A percentile compares a stretch with the other conserved stretches of the same genome.
Conservation (phyloP, 2,329 filamentous ascomycete species). For the Ophiostoma fasciatum region DNA sequence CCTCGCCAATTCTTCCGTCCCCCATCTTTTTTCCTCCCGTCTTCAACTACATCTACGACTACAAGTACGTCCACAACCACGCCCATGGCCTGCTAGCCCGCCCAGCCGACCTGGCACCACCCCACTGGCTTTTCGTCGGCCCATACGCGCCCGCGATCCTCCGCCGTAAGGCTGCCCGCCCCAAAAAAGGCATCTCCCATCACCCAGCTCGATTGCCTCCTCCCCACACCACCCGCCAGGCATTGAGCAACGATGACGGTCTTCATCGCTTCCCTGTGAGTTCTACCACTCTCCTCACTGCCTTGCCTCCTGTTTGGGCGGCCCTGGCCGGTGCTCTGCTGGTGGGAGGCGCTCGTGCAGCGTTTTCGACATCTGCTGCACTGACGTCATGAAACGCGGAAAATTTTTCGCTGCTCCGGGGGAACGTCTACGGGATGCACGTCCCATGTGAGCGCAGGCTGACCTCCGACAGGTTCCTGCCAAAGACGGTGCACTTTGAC, state of each 20-base stretch:
- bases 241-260: conserved; percentile 15
- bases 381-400: conserved; percentile 11
- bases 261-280: conserved; percentile 31
- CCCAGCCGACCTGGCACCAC: conserved; percentile 1
- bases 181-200: background rate
- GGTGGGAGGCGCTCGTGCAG: background rate
- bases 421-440: too few species aligned
- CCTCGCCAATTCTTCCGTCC: background rate
- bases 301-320: too few species aligned
- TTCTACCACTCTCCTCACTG: background rate
- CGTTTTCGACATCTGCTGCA: background rate
- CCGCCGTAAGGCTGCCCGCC: background rate
- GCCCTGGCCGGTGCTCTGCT: too few species aligned
- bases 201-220: too few species aligned
- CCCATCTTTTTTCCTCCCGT: background rate
- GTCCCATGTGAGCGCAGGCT: too few species aligned
- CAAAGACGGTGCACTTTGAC: conserved; percentile 82
- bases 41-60: background rate
- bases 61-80: too few species aligned
- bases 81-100: conserved; percentile 2
- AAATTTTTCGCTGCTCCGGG: too few species aligned
- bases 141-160: conserved; percentile 19
- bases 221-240: background rate
- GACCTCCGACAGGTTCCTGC: conserved; percentile 55
- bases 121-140: conserved; percentile 1